These are phyloP conservation scores for Claviceps citrina DNA, from an alignment of 2,329 filamentous ascomycete species.

Conservation along the genomic window DNA sequence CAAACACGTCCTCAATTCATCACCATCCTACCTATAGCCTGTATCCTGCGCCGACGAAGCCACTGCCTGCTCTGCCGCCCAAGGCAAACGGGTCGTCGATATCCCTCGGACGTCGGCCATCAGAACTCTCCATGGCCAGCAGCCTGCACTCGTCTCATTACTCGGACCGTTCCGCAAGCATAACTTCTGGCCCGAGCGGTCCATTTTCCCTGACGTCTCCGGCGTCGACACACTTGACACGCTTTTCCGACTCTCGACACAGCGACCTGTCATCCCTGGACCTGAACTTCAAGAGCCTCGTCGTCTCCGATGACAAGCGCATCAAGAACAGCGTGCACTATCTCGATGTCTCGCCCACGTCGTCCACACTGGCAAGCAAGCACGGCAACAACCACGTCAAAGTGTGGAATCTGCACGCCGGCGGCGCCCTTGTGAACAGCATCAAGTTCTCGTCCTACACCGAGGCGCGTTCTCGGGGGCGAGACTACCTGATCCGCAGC, in stretches of 20 bases:
- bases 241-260: neutral
- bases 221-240: neutral
- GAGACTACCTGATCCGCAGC: constrained; percentile 28
- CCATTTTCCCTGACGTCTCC: neutral
- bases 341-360: constrained; percentile 21
- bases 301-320: constrained; percentile 16
- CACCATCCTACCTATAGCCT: constrained; percentile 4
- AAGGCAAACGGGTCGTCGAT: constrained; percentile 1
- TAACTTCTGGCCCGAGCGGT: neutral
- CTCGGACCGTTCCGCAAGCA: constrained; percentile 3
- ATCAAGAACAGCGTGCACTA: constrained; percentile 19
- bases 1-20: constrained; percentile 3
- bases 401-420: constrained; percentile 73
- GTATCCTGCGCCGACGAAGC: constrained; percentile 6
- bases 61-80: constrained; percentile 4
- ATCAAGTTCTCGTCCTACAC: constrained; percentile 26
- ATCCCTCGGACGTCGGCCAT: constrained; percentile 4
- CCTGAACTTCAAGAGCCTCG: constrained; percentile 10
- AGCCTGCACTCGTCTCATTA: constrained; percentile 4
- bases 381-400: constrained; percentile 60
- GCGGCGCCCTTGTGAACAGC: constrained; percentile 53
- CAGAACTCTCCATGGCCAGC: constrained; percentile 1
- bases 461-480: constrained; percentile 21
- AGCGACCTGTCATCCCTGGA: constrained; percentile 4
- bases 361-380: constrained; percentile 21